These are phyloP conservation scores for Hypoxylon lienhwacheense DNA, from an alignment of 495 filamentous ascomycete genomes.

Conservation along the genomic window DNA sequence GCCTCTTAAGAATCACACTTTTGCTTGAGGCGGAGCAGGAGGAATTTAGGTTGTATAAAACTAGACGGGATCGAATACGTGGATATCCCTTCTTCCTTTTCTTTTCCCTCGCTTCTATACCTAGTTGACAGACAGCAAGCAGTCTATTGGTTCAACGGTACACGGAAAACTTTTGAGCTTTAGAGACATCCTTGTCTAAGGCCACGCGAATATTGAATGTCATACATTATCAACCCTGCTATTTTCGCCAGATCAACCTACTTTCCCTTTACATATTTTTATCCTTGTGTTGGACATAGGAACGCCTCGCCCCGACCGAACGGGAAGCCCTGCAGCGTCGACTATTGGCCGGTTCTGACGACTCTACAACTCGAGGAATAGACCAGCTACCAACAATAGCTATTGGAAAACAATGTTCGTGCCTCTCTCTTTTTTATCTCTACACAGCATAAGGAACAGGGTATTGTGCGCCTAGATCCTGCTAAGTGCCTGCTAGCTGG, in stretches of 20 bases:
- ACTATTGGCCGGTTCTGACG: not conserved
- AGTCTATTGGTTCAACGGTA: slow-evolving; percentile 8
- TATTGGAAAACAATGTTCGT: slow-evolving; percentile 12
- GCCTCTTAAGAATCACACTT: not conserved
- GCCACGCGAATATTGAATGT: slow-evolving; percentile 6
- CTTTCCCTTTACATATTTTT: slow-evolving; percentile 1
- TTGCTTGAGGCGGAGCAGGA: slow-evolving; percentile 1
- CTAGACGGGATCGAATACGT: slow-evolving; percentile 29
- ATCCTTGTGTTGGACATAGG: slow-evolving; percentile 4
- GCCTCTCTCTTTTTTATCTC: slow-evolving; percentile 1
- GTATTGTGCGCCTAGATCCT: slow-evolving; percentile 17
- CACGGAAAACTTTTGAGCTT: slow-evolving; percentile 14
- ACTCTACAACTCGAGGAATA: slow-evolving; percentile 6
- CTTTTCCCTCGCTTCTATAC: too few species aligned
- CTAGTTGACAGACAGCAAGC: slow-evolving; percentile 15
- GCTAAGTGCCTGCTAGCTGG: not conserved
- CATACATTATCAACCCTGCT: slow-evolving; percentile 17
- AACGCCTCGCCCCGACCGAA: slow-evolving; percentile 1
- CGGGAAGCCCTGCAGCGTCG: not conserved
- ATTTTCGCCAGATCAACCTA: slow-evolving; percentile 2
- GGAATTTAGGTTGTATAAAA: slow-evolving; percentile 35
- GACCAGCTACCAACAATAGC: not conserved
- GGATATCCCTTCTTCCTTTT: slow-evolving; percentile 22
- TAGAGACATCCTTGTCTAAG: slow-evolving; percentile 16
- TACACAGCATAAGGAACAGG: not conserved